Evolutionary conservation across 2,329 filamentous ascomycete species (phyloP), one percentile per base, ranked within the genome.

Genomic region (Rhinocladiella similis): DNA sequence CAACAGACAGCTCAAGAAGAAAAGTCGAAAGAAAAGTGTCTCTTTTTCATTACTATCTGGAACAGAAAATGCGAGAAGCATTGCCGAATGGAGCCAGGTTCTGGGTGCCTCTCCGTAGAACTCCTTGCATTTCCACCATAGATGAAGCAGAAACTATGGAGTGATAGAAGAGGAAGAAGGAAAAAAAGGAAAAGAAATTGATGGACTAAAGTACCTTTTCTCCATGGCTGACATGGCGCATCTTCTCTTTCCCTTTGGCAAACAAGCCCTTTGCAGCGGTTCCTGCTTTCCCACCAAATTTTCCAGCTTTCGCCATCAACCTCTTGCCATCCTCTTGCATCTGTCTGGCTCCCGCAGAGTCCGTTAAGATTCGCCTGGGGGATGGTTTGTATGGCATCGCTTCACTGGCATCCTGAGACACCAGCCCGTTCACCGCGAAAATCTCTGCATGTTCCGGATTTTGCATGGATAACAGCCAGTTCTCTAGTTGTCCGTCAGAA

Each of bases 211-310:
- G 91, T 89, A 92, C 89, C 90, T 95, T 95, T 74, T 94, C 90
- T 69, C 74, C 73, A 51, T 74, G 74, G 62, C 83, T 83, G 70
- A 80, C 83, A 61, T 82, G 79, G 71, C 79, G 78, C 68, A 96
- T 85, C 73, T 90, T 93, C 75, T 83, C 93, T 76, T 89, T 93
- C 65, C 92, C 90, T 76, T 96, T 96, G 63, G 89, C 91, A 72
- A 97, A 87, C 62, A 97, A 74, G 50, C 92, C 93, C 77, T 96
- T 96, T 47, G 92, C 91, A 56, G 91, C 90, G 70, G 90, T 91
- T 61, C 83, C 82, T 29, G 84, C 85, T 67, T 87, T 87, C 20
- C 85, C 85, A 58, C 86, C 83, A 56, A 88, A 76, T 16, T 84
- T 76, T 51, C 90, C 91, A 53, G 92, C 92, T 19, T 88, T 87